phyloP scores from a whole-genome alignment of 306 rosid species.

The Pachyrhizus erosus region DNA sequence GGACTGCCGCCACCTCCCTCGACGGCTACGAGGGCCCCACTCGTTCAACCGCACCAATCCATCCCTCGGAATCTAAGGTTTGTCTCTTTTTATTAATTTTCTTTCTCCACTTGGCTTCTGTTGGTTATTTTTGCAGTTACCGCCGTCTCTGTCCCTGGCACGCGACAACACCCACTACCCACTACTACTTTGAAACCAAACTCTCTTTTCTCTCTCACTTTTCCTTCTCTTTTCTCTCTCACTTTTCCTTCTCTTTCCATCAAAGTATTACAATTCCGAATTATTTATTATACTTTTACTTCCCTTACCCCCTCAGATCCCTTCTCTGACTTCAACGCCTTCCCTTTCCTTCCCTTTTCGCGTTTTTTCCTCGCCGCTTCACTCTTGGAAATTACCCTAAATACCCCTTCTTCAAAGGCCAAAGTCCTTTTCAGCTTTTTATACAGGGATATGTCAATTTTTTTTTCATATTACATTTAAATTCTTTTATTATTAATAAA shows the following conservation, averaged over 20 bases:
- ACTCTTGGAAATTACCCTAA: neutral
- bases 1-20: slow-evolving; percentile 65
- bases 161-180: neutral
- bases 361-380: slow-evolving; percentile 25
- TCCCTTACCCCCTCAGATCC: neutral
- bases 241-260: slow-evolving; percentile 17
- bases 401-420: neutral
- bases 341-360: neutral
- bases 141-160: too few species aligned
- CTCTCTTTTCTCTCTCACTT: slow-evolving; percentile 20
- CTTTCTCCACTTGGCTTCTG: too few species aligned
- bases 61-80: slow-evolving; percentile 70
- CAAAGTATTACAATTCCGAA: slow-evolving; percentile 36
- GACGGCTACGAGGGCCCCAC: slow-evolving; percentile 64
- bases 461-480: too few species aligned
- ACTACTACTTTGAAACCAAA: too few species aligned
- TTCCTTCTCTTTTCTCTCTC: neutral
- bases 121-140: too few species aligned
- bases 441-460: too few species aligned
- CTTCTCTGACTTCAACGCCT: slow-evolving; percentile 10
- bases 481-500: too few species aligned
- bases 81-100: too few species aligned
- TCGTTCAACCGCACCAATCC: slow-evolving; percentile 13
- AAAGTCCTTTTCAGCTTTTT: too few species aligned
- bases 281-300: slow-evolving; percentile 27